Conservation (phyloP, 164 flowering plant species). For the Amborella trichopoda region DNA sequence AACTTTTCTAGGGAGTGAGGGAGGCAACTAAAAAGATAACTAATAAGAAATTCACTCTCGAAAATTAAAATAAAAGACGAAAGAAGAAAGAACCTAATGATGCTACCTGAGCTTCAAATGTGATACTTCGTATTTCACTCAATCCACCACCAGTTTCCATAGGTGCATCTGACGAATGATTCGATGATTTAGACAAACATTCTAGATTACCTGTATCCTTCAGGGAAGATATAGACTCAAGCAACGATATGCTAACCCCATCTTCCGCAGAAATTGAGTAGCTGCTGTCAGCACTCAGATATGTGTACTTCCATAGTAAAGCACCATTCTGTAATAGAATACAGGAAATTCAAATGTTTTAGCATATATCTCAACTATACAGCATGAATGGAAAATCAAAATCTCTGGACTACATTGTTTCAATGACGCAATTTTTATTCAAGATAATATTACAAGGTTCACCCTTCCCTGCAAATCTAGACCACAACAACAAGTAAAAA, state of each 20-base stretch:
- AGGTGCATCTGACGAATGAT: slow-evolving; percentile 17
- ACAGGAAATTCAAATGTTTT: no score
- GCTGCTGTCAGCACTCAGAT: slow-evolving; percentile 82
- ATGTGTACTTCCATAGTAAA: slow-evolving; percentile 63
- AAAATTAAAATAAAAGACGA: not conserved
- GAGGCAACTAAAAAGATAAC: no score
- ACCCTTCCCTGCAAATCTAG: no score
- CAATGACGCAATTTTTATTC: no score
- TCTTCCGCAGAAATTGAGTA: slow-evolving; percentile 67
- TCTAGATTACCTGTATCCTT: slow-evolving; percentile 18
- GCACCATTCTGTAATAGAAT: slow-evolving; percentile 60
- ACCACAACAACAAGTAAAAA: not conserved
- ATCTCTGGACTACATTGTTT: no score
- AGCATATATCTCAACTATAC: no score
- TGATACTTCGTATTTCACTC: slow-evolving; percentile 36
- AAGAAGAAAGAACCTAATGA: not conserved
- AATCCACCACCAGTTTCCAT: slow-evolving; percentile 16
- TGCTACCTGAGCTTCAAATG: slow-evolving; percentile 93
- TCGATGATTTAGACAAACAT: slow-evolving; percentile 18
- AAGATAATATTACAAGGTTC: no score
- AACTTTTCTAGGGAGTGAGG: no score
- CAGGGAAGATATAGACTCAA: slow-evolving; percentile 26
- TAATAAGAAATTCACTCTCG: no score
- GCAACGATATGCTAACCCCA: slow-evolving; percentile 55
- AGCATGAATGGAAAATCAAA: no score